Evolutionary conservation across 2,329 filamentous ascomycete genomes (phyloP), one percentile per base, ranked within the genome.

Genomic region (Ophiocordyceps camponoti-leonardi): DNA sequence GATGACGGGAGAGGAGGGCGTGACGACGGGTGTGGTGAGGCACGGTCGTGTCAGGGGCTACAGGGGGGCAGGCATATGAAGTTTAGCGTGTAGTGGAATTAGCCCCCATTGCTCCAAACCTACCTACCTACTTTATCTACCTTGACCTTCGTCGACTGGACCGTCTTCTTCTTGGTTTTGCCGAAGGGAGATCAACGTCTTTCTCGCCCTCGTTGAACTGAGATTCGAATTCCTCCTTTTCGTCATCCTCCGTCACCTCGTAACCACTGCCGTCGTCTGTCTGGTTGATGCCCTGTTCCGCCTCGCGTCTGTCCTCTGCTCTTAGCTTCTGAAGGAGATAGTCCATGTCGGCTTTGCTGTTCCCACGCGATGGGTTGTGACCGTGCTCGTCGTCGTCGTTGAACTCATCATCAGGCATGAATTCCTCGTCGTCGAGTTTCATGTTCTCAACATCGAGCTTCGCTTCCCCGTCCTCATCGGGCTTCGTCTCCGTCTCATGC

Each of bases 1-100:
- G 86, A 81, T 94, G 80, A 92, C 86, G 1, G 87, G 86, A 2
- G 86, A 94, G 55, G 83, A 86, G 41, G 83, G 80, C 0, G 78
- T 92, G 6, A 92, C 83, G 45, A 70, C 79, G 35, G 83, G 84
- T 0, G 72, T 77, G 26, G 77, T 93, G 4, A 72, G 70, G 50
- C 61, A 76, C 48, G 85, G 86, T 2, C 69, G 79, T 49, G 77
- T 87, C 54, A 64, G 65, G 41, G 75, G 73, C 1, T 63, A 73
- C 53, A 76, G 70, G 49, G 75, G 75, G 6, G 73, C 72, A 1
- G 73, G 73, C 1, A 48, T 77, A 48, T 75, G 51, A 61, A n/a
- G 26, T 28, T 8, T 28, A 28, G 26, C 26, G 10, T 28, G 26
- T 11, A 28, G 26, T 28, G 26, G 6, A 23, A 28, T 6, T 2